These are phyloP conservation scores for Amauroascus niger DNA, from an alignment of 2,329 filamentous ascomycete species.

Conservation along the genomic window DNA sequence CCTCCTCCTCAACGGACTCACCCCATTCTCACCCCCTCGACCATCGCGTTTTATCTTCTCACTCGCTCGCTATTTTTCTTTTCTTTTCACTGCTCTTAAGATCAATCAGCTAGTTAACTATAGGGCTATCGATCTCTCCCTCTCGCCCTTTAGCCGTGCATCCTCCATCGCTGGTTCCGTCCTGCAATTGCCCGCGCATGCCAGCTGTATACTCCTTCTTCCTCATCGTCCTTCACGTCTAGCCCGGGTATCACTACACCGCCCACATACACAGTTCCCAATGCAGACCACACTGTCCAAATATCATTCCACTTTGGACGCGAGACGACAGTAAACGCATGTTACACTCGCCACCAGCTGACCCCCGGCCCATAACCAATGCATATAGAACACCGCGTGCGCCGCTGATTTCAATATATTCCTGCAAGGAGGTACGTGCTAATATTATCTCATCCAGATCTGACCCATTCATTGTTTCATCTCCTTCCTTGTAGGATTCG, in stretches of 20 bases:
- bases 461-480: slow-evolving; percentile 9
- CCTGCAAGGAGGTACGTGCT: slow-evolving; percentile 9
- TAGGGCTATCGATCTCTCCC: background rate
- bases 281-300: slow-evolving; percentile 1
- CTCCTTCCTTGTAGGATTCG: background rate
- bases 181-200: background rate
- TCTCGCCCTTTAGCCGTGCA: background rate
- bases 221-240: background rate
- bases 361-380: background rate
- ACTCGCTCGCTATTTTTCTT: background rate
- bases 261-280: background rate
- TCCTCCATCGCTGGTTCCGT: background rate
- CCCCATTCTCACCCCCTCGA: background rate
- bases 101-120: no score
- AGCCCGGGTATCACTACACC: background rate
- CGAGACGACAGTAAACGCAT: background rate
- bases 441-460: background rate
- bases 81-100: background rate
- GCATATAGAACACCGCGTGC: background rate
- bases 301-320: background rate
- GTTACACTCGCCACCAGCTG: slow-evolving; percentile 3
- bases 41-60: background rate
- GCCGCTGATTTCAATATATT: background rate
- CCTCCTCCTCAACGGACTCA: no score
- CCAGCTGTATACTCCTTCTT: background rate